Evolutionary conservation across 2,329 filamentous ascomycete species (phyloP).

Genomic region (Ophiostoma piceae): DNA sequence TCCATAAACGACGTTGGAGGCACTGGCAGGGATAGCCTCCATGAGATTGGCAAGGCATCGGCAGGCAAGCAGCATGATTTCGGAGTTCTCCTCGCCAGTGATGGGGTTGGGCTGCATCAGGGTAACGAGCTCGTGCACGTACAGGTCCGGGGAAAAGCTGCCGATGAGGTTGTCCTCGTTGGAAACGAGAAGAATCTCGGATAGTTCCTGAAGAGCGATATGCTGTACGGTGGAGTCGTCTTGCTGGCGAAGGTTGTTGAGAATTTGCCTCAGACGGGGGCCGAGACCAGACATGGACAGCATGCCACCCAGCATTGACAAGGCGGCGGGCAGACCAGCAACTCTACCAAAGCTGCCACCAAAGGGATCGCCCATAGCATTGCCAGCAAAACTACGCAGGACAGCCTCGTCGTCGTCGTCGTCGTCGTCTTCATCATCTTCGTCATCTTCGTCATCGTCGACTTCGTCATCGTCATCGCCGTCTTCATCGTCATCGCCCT

Average conservation of each 20-base stretch:
- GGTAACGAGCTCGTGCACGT: constrained; percentile 86
- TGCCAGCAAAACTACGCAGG: constrained; percentile 17
- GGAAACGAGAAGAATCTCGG: constrained; percentile 86
- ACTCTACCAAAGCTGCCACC: constrained; percentile 31
- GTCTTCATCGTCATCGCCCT: constrained; percentile 36
- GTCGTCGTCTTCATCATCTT: constrained; percentile 32
- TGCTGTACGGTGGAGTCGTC: constrained; percentile 83
- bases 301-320: constrained; percentile 85
- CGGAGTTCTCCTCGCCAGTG: constrained; percentile 78
- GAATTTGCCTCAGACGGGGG: constrained; percentile 69
- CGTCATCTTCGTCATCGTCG: constrained; percentile 1
- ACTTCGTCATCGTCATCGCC: constrained; percentile 51
- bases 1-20: constrained; percentile 95
- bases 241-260: constrained; percentile 71
- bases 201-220: constrained; percentile 87
- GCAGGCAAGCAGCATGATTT: constrained; percentile 95
- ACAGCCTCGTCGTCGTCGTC: constrained; percentile 44
- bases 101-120: constrained; percentile 89
- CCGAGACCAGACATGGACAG: constrained; percentile 88
- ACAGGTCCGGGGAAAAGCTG: constrained; percentile 89
- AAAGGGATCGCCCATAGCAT: constrained; percentile 44
- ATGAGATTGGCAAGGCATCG: constrained; percentile 94
- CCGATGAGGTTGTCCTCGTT: constrained; percentile 95
- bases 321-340: constrained; percentile 66
- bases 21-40: constrained; percentile 90